phyloP scores from a whole-genome alignment of 352 stramenopile species.

The Heterotrichella gracilis region DNA sequence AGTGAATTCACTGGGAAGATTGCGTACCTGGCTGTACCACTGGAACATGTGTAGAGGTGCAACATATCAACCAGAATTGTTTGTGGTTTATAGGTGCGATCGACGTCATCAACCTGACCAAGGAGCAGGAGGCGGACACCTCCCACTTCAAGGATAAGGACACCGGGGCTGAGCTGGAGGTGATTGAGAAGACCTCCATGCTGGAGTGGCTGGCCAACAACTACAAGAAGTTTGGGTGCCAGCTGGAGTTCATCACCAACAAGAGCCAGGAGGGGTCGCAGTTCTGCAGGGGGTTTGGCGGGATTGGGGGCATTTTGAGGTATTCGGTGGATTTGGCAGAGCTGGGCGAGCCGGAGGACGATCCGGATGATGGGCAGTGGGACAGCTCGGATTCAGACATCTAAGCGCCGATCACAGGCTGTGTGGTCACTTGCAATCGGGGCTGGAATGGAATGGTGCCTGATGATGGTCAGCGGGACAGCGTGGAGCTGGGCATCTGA shows the following conservation, averaged over 20 bases:
- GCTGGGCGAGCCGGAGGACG: background rate
- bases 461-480: no score
- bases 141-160: constrained; percentile 70
- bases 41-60: no score
- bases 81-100: no score
- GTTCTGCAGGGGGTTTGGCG: constrained; percentile 96
- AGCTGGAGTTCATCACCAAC: constrained; percentile 92
- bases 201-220: constrained; percentile 98
- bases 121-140: constrained; percentile 47
- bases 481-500: no score
- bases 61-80: no score
- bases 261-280: constrained; percentile 79
- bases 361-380: constrained; percentile 15
- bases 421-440: no score
- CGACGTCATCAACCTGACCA: no score
- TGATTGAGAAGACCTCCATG: constrained; percentile 65
- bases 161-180: constrained; percentile 75
- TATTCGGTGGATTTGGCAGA: constrained; percentile 86
- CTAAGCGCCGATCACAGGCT: no score
- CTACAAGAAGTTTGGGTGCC: constrained; percentile 92
- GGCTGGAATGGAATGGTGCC: no score
- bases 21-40: no score
- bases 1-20: constrained; percentile 38
- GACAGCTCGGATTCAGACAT: no score
- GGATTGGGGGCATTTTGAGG: constrained; percentile 83